Percentiles rank a stretch among this genome's conserved stretches.
These are phyloP conservation scores for Rhynchosporium secalis DNA, from an alignment of 2,329 filamentous ascomycete genomes.

Conservation along the genomic window DNA sequence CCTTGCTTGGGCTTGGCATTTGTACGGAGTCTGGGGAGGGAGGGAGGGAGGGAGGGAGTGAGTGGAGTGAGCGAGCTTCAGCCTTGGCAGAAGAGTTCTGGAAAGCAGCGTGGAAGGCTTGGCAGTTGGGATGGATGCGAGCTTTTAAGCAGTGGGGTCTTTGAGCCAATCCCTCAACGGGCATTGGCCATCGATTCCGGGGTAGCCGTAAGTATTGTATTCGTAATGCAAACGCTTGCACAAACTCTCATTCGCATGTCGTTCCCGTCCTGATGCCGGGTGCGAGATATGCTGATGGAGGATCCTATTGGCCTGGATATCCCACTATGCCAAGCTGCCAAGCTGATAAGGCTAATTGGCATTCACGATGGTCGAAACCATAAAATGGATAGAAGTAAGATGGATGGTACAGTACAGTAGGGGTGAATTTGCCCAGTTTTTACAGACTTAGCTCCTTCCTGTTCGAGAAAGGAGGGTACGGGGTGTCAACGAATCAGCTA, in stretches of 20 bases:
- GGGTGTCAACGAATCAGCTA: not conserved
- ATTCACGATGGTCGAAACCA: not conserved
- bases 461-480: not conserved
- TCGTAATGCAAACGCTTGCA: too few species aligned
- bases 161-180: not conserved
- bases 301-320: too few species aligned
- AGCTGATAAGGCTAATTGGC: too few species aligned
- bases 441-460: conserved; percentile 8
- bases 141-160: not conserved
- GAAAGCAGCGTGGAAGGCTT: conserved; percentile 8
- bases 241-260: too few species aligned
- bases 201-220: too few species aligned
- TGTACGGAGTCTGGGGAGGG: too few species aligned
- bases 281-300: too few species aligned
- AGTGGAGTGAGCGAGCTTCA: not conserved
- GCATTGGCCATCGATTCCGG: not conserved
- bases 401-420: not conserved
- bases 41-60: too few species aligned
- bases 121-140: not conserved
- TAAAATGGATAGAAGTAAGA: not conserved
- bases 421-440: conserved; percentile 4
- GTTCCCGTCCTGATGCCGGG: too few species aligned
- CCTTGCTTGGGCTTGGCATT: too few species aligned
- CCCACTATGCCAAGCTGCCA: too few species aligned
- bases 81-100: conserved; percentile 7